These are phyloP conservation scores for Pichia sp. DNA, from an alignment of 1,139 yeast genomes.

Conservation along the genomic window DNA sequence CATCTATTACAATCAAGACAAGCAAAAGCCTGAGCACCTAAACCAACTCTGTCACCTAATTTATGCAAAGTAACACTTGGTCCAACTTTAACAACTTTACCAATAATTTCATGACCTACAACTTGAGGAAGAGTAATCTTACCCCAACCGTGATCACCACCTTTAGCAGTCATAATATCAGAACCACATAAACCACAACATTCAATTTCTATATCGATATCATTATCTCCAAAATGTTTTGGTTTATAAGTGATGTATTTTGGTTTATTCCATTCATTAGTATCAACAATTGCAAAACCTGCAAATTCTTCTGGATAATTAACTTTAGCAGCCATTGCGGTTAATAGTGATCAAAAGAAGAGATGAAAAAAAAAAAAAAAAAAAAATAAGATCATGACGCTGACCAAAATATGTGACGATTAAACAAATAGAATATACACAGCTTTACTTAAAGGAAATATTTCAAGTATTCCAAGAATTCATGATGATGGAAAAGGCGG, in stretches of 20 bases:
- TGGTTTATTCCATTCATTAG: constrained; percentile 39
- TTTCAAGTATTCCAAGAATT: too few species aligned
- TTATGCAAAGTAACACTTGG: constrained; percentile 39
- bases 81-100: constrained; percentile 38
- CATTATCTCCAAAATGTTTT: constrained; percentile 48
- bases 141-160: constrained; percentile 37
- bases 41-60: constrained; percentile 56
- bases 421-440: too few species aligned
- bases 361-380: background rate
- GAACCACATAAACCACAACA: constrained; percentile 62
- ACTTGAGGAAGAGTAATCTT: constrained; percentile 27
- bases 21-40: constrained; percentile 48
- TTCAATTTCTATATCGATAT: constrained; percentile 44
- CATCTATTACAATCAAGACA: constrained; percentile 48
- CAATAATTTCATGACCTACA: constrained; percentile 45
- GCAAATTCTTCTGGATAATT: constrained; percentile 39
- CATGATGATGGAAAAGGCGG: too few species aligned
- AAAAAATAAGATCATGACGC: too few species aligned
- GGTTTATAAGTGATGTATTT: constrained; percentile 34
- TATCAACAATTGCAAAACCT: constrained; percentile 39
- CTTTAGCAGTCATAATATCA: constrained; percentile 37
- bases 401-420: too few species aligned
- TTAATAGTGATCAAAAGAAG: background rate
- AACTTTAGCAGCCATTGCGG: constrained; percentile 16
- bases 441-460: too few species aligned